These are phyloP conservation scores for Plasmodium inui DNA, from an alignment of 169 alveolate genomes.

Conservation along the genomic window DNA sequence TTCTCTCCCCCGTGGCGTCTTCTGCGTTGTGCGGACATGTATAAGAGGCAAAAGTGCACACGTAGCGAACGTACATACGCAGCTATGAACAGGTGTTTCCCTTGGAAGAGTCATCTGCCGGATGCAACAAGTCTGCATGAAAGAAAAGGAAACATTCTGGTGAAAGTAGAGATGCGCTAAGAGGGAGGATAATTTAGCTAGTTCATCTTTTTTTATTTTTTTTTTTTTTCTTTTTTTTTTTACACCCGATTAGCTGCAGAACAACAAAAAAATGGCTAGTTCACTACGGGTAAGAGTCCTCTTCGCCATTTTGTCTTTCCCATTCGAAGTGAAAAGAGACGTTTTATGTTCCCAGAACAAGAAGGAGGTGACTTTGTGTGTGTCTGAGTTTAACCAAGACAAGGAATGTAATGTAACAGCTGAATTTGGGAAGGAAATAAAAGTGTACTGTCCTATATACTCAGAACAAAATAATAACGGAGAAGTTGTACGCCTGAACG, in stretches of 20 bases:
- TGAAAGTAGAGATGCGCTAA: not conserved
- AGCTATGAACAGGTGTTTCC: not conserved
- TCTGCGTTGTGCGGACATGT: not conserved
- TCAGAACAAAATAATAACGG: not conserved
- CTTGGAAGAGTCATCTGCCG: not conserved
- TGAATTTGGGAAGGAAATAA: conserved; percentile 19
- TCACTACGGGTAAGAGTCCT: not conserved
- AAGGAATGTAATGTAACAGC: not conserved
- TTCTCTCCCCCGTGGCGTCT: not conserved
- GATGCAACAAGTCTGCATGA: not conserved
- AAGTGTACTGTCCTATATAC: conserved; percentile 21
- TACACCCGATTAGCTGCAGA: not conserved
- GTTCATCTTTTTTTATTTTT: not conserved
- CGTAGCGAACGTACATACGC: not conserved
- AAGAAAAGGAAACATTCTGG: not conserved
- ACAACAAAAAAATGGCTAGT: not conserved
- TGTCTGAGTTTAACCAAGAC: conserved; percentile 14
- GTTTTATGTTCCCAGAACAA: not conserved
- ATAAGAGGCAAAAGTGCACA: not conserved
- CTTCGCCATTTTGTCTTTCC: not conserved
- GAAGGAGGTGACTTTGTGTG: not conserved
- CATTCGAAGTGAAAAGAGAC: not conserved
- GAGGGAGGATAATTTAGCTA: not conserved
- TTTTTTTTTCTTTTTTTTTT: not conserved
- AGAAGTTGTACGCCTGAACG: not conserved